Base-by-base conservation (phyloP, 495 filamentous ascomycete species). In the Achaetomiella virescens region DNA sequence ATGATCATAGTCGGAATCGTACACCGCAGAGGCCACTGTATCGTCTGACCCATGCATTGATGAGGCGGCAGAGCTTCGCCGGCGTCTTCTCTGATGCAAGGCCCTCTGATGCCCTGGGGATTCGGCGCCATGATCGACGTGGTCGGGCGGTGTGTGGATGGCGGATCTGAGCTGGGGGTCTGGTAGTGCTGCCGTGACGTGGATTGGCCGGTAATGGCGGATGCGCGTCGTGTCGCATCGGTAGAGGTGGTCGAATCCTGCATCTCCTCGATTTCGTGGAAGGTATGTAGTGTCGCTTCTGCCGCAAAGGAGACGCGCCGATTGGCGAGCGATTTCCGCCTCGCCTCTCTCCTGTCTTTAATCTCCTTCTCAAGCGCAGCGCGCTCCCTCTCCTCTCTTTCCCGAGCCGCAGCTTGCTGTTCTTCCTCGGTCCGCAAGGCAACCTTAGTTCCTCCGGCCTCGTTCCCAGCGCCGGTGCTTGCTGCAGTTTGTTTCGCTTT, bases 241-340 rank as follows among this genome's bases (percentile, higher is more conserved):
- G 88, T 91, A 5, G 90, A 95, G 14, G 87, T 88, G 0, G 90
- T 95, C 31, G 87, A 88, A 64, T 95, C 90, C 56, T 90, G 89
- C 56, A 84, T 81, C 52, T 92, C 86, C 61, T 97, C 92, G 3
- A 95, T 81, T 49, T 96, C 91, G 65, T 97, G 91, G 83, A 95
- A 99, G 3, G 93, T 99, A 66, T 99, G 93, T 31, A 99, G 75
- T 9, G 93, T 99, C 14, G 93, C 93, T 70, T 99, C 93, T 1
- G 93, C 93, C 6, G 93, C 93, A 66, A 99, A 99, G 0, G 92
- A 97, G 37, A 99, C 93, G 55, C 93, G 84, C 63, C 95, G 88
- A 70, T 93, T 92, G 31, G 89, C 90, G 57, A 96, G 80, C 1
- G 91, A 97, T 63, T 96, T 97, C 40, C 93, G 80, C 45, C 95